Evolutionary conservation across 345 rosid genomes (phyloP), one percentile per base, ranked within the genome.

Genomic region (Euphorbia pulcherrima): DNA sequence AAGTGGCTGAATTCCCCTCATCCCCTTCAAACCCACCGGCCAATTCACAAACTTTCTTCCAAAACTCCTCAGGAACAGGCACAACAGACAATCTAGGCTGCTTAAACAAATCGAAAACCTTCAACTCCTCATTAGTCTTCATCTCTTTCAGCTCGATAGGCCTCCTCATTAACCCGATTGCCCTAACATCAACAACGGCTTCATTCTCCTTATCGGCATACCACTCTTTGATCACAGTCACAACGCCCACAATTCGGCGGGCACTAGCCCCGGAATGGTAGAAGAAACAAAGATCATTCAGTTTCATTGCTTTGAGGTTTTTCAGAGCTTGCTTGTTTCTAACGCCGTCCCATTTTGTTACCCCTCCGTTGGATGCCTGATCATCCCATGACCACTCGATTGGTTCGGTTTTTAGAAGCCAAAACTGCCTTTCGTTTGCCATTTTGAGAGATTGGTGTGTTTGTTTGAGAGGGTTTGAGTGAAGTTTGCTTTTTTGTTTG

Each of bases 301-400:
- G 74, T 23, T 79, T 62, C 97, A 94, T 94, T 67, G 99, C 73
- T 67, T 83, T 88, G 67, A 94, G 86, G 75, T 88, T 66, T 28
- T 91, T 94, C 75, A 82, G 96, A 27, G 99, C 99, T 83, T 91
- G 95, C 73, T 78, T 88, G 92, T 89, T 94, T 77, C 73, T 91
- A 26, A 94, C 99, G 0, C 96, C 97, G 74, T 94, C 97, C 99
- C 96, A 94, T 29, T 89, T 67, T 76, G 88, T 73, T 21, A 86
- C 24, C 5, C 96, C 92, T 10, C 80, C 85, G 76, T 89, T 88
- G 13, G 88, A 73, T 17, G 79, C 84, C 70, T 94, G 99, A 74
- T 94, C 97, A 18, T 89, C 92, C 97, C 97, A 94, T 46, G 99
- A 90, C 96, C 99, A 94, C 72, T 91, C 96, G 18, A 89, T 82